Evolutionary conservation across 805 yeast genomes (phyloP), one percentile per base, ranked within the genome.

Genomic region (Ogataea allantospora): DNA sequence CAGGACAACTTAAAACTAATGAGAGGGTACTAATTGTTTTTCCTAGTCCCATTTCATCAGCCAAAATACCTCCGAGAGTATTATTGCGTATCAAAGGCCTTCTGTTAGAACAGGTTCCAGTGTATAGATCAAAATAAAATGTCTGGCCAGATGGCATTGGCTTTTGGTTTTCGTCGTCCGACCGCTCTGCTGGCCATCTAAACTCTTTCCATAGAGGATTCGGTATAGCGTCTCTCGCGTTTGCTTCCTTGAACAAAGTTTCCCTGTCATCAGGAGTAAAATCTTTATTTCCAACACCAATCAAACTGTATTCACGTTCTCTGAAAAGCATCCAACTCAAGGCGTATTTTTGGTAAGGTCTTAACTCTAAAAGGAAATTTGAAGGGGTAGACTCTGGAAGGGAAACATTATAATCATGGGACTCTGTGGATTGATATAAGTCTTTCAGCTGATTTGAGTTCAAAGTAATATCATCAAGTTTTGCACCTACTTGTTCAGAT

Each of bases 31-130:
- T 83, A 16, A 89, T 83, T 0, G 98, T 89, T 56, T 89, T 89
- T 28, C 98, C 98, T 7, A 89, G 68, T 0, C 98, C 98, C 98
- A 89, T 89, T 58, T 89, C 98, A 64, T 89, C 98, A 0, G 97
- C 95, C 11, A 89, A 64, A 14, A 89, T 84, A 2, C 98, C 98
- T 24, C 98, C 97, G 33, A 70, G 68, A 33, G 81, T 71, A 13
- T 73, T 53, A 2, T 80, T 68, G 41, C 71, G 76, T 27, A 88
- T 65, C 9, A 78, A 50, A 1, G 96, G 97, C 44, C 74, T 77
- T 15, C 73, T 71, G 11, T 76, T 49, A 0, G 91, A 77, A 38
- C 91, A 74, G 39, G 84, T 88, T 4, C 96, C 96, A 38, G 83
- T 77, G 54, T 80, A 83, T 41, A 85, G 58, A 52, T 88, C 88